phyloP scores from a whole-genome alignment of 768 basidiomycete species.

The Tulasnella sp. region DNA sequence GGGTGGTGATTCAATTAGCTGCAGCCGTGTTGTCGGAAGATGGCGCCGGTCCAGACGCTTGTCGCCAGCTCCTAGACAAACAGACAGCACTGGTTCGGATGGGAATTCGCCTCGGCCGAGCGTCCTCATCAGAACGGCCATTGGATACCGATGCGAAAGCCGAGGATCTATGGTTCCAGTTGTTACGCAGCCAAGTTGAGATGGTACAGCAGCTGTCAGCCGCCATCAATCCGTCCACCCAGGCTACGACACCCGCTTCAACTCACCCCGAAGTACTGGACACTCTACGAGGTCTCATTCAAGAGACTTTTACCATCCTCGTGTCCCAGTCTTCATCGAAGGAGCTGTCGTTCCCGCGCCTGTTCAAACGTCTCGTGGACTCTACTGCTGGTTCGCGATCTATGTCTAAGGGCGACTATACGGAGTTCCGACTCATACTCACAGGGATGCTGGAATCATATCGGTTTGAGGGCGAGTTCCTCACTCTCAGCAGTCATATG shows the following conservation, averaged over 20 bases:
- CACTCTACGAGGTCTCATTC: slow-evolving; percentile 61
- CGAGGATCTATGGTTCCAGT: slow-evolving; percentile 85
- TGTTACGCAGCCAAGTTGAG: slow-evolving; percentile 72
- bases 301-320: slow-evolving; percentile 72
- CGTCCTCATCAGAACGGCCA: slow-evolving; percentile 38
- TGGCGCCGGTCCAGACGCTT: slow-evolving; percentile 16
- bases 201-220: slow-evolving; percentile 60
- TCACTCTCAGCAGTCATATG: slow-evolving; percentile 72
- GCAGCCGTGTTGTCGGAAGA: not conserved
- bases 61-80: slow-evolving; percentile 33
- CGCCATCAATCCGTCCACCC: slow-evolving; percentile 16
- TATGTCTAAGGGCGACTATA: slow-evolving; percentile 58
- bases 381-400: slow-evolving; percentile 43
- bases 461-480: slow-evolving; percentile 81
- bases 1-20: slow-evolving; percentile 16
- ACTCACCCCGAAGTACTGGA: not conserved
- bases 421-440: slow-evolving; percentile 83
- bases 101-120: slow-evolving; percentile 59
- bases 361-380: slow-evolving; percentile 88
- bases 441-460: slow-evolving; percentile 96
- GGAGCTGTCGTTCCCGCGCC: slow-evolving; percentile 76
- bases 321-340: slow-evolving; percentile 74
- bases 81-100: slow-evolving; percentile 50
- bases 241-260: slow-evolving; percentile 1
- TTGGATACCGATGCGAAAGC: slow-evolving; percentile 24